Evolutionary conservation across 345 rosid species (phyloP).

Genomic region (Salix caprea): DNA sequence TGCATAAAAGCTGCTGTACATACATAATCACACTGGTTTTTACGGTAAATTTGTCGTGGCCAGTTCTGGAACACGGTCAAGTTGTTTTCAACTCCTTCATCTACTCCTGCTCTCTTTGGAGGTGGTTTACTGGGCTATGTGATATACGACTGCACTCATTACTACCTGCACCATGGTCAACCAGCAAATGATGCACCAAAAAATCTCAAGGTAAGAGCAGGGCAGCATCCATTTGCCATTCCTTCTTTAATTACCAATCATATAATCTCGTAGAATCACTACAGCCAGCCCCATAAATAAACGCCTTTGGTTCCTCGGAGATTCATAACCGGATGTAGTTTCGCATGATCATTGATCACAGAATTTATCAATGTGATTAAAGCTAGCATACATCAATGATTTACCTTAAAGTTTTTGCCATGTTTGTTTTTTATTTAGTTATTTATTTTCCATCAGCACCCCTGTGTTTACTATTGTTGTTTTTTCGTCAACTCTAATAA

Average conservation of each 20-base stretch:
- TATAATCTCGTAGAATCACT: not conserved
- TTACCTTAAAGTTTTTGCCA: not conserved
- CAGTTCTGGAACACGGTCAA: constrained; percentile 75
- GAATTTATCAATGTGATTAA: not conserved
- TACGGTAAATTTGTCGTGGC: not conserved
- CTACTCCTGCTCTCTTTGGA: constrained; percentile 75
- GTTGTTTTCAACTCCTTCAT: constrained; percentile 59
- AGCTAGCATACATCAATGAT: not conserved
- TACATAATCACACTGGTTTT: not conserved
- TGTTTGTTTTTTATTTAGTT: not conserved
- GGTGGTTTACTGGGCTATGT: constrained; percentile 92
- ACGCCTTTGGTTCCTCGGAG: not conserved
- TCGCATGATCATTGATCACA: not conserved
- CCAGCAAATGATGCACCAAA: constrained; percentile 53
- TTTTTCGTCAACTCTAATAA: too few species aligned
- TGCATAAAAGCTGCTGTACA: not conserved
- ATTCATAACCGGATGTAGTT: not conserved
- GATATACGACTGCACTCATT: constrained; percentile 83
- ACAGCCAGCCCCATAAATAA: not conserved
- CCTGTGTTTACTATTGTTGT: not conserved
- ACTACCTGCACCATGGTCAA: constrained; percentile 93
- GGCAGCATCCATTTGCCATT: not conserved
- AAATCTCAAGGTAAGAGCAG: constrained; percentile 59
- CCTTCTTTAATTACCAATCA: not conserved
- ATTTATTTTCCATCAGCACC: too few species aligned